These are phyloP conservation scores for Cystofilobasidium macerans DNA, from an alignment of 768 basidiomycete genomes.

Conservation along the genomic window DNA sequence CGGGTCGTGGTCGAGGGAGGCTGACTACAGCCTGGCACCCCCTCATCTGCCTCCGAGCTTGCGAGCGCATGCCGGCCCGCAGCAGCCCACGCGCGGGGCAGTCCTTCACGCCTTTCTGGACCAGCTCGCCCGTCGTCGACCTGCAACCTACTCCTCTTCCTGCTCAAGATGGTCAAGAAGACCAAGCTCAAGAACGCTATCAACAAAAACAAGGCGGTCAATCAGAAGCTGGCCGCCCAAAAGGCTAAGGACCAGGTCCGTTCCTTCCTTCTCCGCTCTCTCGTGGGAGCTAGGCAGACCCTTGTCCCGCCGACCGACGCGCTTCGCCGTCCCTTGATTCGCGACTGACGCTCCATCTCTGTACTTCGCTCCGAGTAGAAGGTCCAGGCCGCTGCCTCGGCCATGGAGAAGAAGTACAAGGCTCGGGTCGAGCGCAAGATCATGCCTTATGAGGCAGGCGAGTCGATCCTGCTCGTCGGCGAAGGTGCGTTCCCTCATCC, in stretches of 20 bases:
- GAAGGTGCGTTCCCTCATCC: constrained; percentile 50
- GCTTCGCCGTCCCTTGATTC: too few species aligned
- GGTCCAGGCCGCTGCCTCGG: background rate
- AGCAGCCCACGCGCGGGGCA: too few species aligned
- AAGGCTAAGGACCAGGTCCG: constrained; percentile 12
- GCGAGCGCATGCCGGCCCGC: too few species aligned
- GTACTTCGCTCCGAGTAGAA: background rate
- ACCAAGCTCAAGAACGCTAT: constrained; percentile 8
- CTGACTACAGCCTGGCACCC: too few species aligned
- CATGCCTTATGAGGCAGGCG: constrained; percentile 27
- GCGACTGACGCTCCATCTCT: background rate
- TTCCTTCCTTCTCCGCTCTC: background rate
- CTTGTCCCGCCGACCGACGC: too few species aligned
- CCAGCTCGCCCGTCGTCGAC: too few species aligned
- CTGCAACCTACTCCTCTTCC: too few species aligned
- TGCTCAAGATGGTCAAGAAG: constrained; percentile 4
- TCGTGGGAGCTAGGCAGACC: too few species aligned
- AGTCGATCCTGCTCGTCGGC: constrained; percentile 53
- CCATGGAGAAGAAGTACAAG: constrained; percentile 18
- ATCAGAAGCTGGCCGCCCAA: background rate
- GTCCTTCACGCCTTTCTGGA: too few species aligned
- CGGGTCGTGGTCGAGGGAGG: too few species aligned
- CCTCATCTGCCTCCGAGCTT: too few species aligned
- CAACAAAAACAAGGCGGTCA: background rate
- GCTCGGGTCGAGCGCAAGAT: constrained; percentile 11